Conservation (phyloP, 257 asterid species). For the Penstemon davidsonii region DNA sequence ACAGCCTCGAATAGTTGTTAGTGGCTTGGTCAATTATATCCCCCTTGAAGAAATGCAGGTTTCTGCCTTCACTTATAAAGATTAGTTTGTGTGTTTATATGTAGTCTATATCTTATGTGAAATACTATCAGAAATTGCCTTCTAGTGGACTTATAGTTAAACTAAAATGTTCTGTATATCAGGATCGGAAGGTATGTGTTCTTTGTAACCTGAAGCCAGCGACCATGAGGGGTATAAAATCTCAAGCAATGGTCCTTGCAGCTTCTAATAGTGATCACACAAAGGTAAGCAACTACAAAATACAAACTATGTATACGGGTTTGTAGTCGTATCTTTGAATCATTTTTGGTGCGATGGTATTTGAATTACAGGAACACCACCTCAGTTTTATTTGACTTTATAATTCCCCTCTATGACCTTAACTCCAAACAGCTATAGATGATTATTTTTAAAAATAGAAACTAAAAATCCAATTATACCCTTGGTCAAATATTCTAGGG, state of each 20-base stretch:
- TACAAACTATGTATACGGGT: neutral
- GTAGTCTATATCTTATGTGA: neutral
- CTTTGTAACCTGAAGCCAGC: conserved; percentile 98
- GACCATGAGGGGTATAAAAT: conserved; percentile 86
- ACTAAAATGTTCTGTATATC: conserved; percentile 23
- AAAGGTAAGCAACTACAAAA: conserved; percentile 48
- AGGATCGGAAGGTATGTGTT: conserved; percentile 96
- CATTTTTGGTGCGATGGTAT: neutral
- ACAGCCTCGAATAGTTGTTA: conserved; percentile 89
- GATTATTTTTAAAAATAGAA: too few relatives aligned
- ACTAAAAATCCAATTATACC: too few relatives aligned
- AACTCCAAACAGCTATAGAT: too few relatives aligned
- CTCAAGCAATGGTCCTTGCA: conserved; percentile 98
- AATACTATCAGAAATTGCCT: neutral
- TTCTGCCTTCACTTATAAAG: conserved; percentile 21
- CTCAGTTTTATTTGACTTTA: too few relatives aligned
- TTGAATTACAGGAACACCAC: too few relatives aligned
- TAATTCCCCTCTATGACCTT: too few relatives aligned
- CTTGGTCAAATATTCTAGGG: too few relatives aligned
- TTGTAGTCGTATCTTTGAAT: neutral
- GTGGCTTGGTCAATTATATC: conserved; percentile 92
- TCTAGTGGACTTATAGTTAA: conserved; percentile 13
- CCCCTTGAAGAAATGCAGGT: conserved; percentile 98
- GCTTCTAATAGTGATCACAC: conserved; percentile 75
- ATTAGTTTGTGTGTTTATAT: conserved; percentile 1